These are phyloP conservation scores for Geranium incanum DNA, from an alignment of 441 rosid genomes.

Conservation along the genomic window DNA sequence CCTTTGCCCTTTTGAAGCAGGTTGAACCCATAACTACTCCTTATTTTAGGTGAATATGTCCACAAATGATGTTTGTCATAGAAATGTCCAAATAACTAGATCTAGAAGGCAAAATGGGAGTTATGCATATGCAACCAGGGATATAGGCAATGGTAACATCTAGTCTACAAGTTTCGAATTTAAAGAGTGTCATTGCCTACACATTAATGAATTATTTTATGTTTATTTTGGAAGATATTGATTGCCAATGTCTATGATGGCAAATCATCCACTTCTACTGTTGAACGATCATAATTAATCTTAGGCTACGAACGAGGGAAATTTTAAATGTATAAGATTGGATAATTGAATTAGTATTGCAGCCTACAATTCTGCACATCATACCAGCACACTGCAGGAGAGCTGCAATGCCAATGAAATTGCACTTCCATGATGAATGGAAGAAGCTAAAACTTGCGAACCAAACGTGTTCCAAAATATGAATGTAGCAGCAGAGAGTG, in stretches of 20 bases:
- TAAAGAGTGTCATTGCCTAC: not conserved
- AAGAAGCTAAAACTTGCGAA: slow-evolving; percentile 48
- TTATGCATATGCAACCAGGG: not conserved
- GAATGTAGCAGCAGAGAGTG: slow-evolving; percentile 84
- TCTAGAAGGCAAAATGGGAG: not conserved
- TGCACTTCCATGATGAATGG: slow-evolving; percentile 58
- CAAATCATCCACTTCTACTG: not conserved
- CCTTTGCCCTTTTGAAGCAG: not conserved
- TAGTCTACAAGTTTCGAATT: not conserved
- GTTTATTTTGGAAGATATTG: not conserved
- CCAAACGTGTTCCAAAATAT: slow-evolving; percentile 87
- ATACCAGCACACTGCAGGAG: slow-evolving; percentile 96
- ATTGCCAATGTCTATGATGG: not conserved
- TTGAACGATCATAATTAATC: not conserved
- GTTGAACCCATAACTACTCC: not conserved
- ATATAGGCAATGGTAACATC: not conserved
- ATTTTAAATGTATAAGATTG: not conserved
- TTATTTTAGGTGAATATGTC: not conserved
- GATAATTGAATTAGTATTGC: not conserved
- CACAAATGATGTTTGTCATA: not conserved
- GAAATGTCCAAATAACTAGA: not conserved
- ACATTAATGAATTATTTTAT: not conserved
- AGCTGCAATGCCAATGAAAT: slow-evolving; percentile 87
- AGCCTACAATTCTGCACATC: not conserved
- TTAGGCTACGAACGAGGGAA: not conserved